Percentiles rank a stretch among this genome's conserved stretches.
Conservation (phyloP, 2,329 filamentous ascomycete species). For the Pseudopithomyces chartarum region DNA sequence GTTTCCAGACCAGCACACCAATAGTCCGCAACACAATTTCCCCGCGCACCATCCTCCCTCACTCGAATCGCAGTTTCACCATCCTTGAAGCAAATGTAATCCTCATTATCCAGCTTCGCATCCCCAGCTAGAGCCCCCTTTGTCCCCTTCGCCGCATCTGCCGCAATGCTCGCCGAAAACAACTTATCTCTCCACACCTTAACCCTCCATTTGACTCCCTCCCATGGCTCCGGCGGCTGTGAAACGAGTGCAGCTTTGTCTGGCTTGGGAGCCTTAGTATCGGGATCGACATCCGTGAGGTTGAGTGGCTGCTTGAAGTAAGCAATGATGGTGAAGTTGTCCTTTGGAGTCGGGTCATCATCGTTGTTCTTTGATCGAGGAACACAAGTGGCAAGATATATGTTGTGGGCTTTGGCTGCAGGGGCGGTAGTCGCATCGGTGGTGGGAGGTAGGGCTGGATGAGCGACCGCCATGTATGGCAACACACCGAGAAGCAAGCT, state of each 20-base stretch:
- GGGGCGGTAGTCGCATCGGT: background rate
- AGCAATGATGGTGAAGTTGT: slow-evolving; percentile 13
- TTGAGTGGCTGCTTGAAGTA: slow-evolving; percentile 15
- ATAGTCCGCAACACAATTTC: slow-evolving; percentile 14
- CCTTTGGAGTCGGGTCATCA: background rate
- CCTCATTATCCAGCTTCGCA: slow-evolving; percentile 5
- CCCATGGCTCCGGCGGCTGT: slow-evolving; percentile 10
- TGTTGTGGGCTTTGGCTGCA: slow-evolving; percentile 12
- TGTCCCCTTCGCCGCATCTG: background rate
- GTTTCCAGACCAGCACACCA: slow-evolving; percentile 11
- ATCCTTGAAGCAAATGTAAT: slow-evolving; percentile 13
- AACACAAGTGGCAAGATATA: slow-evolving; percentile 14
- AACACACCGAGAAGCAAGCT: slow-evolving; percentile 1
- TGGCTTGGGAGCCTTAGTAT: slow-evolving; percentile 3
- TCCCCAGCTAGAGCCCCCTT: slow-evolving; percentile 11
- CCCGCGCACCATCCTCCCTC: slow-evolving; percentile 8
- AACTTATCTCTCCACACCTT: slow-evolving; percentile 12
- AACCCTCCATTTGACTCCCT: slow-evolving; percentile 11
- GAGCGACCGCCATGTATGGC: background rate
- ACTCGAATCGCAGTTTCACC: slow-evolving; percentile 8
- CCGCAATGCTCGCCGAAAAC: slow-evolving; percentile 6
- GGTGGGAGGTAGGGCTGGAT: background rate
- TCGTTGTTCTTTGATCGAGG: background rate
- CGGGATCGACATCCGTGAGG: background rate
- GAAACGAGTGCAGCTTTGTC: slow-evolving; percentile 8